Evolutionary conservation across 2,329 filamentous ascomycete species (phyloP).

Genomic region (Hymenoscyphus repandus): DNA sequence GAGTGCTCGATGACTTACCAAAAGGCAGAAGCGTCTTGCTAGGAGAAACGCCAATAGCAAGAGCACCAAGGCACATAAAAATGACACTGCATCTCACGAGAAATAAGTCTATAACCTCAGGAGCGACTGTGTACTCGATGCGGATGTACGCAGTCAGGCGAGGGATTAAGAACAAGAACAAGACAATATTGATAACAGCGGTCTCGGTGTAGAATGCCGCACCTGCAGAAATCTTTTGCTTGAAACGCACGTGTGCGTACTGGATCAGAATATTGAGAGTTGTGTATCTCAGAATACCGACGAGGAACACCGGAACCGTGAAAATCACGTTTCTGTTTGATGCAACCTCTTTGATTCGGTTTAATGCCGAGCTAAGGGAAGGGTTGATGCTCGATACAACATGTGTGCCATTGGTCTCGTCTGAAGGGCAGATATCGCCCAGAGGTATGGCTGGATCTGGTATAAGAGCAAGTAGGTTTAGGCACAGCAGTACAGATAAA

Average conservation of each 20-base stretch:
- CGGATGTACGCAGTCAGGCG: slow-evolving; percentile 17
- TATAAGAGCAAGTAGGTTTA: slow-evolving; percentile 22
- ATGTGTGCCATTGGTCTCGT: neutral
- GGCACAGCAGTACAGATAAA: slow-evolving; percentile 17
- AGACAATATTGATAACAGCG: slow-evolving; percentile 26
- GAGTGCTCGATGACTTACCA: slow-evolving; percentile 14
- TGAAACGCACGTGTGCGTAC: slow-evolving; percentile 29
- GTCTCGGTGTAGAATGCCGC: slow-evolving; percentile 30
- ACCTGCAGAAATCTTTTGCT: slow-evolving; percentile 24
- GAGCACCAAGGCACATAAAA: slow-evolving; percentile 22
- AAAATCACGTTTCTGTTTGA: slow-evolving; percentile 20
- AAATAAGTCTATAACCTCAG: slow-evolving; percentile 24
- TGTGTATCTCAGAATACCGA: slow-evolving; percentile 28
- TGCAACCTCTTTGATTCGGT: neutral
- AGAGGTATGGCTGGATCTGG: slow-evolving; percentile 10
- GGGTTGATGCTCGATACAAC: neutral
- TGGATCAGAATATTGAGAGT: slow-evolving; percentile 29
- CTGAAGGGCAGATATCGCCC: neutral
- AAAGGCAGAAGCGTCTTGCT: slow-evolving; percentile 17
- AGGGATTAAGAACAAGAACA: slow-evolving; percentile 28
- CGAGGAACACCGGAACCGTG: slow-evolving; percentile 27
- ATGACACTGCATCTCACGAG: slow-evolving; percentile 23
- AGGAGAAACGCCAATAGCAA: slow-evolving; percentile 22
- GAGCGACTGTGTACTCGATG: slow-evolving; percentile 11
- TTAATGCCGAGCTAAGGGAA: neutral